Conservation (phyloP, 2,329 filamentous ascomycete species). For the Aspergillus felis region DNA sequence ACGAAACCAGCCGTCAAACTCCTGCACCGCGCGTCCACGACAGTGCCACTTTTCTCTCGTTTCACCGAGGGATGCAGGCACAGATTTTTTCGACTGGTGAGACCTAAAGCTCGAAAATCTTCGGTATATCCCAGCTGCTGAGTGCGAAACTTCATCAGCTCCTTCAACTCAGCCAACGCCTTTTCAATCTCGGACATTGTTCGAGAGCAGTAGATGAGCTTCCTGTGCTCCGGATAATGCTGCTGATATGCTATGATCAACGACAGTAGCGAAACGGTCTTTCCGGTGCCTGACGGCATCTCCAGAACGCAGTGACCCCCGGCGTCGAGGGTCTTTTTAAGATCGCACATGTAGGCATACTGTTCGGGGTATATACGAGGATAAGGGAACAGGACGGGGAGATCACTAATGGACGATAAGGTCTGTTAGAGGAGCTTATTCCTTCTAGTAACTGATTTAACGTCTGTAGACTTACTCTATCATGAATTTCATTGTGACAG, state of each 20-base stretch:
- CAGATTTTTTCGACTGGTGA: slow-evolving; percentile 95
- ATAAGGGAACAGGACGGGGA: slow-evolving; percentile 70
- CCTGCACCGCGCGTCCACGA: slow-evolving; percentile 94
- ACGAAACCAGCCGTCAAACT: slow-evolving; percentile 95
- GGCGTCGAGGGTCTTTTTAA: slow-evolving; percentile 85
- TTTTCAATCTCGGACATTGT: slow-evolving; percentile 99
- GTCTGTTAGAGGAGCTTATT: slow-evolving; percentile 6
- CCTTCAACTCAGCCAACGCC: slow-evolving; percentile 84
- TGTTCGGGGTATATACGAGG: slow-evolving; percentile 70
- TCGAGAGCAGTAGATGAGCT: slow-evolving; percentile 97
- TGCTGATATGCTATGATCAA: slow-evolving; percentile 97
- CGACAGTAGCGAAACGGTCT: slow-evolving; percentile 91
- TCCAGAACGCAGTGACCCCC: slow-evolving; percentile 94
- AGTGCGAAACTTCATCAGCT: slow-evolving; percentile 89
- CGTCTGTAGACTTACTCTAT: slow-evolving; percentile 57
- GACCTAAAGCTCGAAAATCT: slow-evolving; percentile 84
- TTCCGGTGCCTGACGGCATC: slow-evolving; percentile 98
- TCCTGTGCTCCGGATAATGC: slow-evolving; percentile 85
- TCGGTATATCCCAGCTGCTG: slow-evolving; percentile 86
- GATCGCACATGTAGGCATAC: slow-evolving; percentile 79
- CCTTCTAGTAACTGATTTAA: not conserved
- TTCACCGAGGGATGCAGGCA: slow-evolving; percentile 96
- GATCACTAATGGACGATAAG: slow-evolving; percentile 46
- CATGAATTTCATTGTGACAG: slow-evolving; percentile 68
- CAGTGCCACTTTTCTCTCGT: slow-evolving; percentile 86